Base-by-base conservation (phyloP, 2,329 filamentous ascomycete species). In the Exophiala aquamarina region DNA sequence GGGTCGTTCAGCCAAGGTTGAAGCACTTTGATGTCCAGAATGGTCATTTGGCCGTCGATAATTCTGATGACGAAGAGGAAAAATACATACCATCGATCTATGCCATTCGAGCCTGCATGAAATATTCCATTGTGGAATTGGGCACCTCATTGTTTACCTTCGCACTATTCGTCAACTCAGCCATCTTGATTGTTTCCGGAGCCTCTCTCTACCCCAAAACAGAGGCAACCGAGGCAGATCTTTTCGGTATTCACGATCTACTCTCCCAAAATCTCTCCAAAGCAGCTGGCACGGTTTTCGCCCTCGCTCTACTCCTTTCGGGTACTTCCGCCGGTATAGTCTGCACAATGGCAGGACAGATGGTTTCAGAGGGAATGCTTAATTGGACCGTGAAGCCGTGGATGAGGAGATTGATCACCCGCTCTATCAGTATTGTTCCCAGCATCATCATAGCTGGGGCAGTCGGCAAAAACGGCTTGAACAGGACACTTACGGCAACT, bases 311-410 rank as follows among this genome's bases (percentile, higher is more conserved):
- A 1, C 77, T 95, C 0, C 78, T 94, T 1, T 91, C 86, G 0
- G 89, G 89, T 7, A 78, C 89, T 11, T 88, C 84, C 0, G 89
- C 89, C 0, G 89, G 89, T 4, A 88, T 95, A 28, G 57, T 59
- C 21, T 94, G 89, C 70, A 95, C 90, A 1, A 93, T 95, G 57
- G 81, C 89, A 0, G 89, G 89, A 0, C 89, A 95, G 65, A 93
- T 95, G 83, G 85, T 95, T 18, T 84, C 82, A 53, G 89, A 94
- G 65, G 89, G 89, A 4, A 87, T 89, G 51, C 66, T 95, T 35
- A 81, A 82, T 37, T 90, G 88, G 86, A 81, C 70, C 4, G 67
- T 91, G 23, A 75, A 76, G 51, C 89, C 89, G 0, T 95, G 89
- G 89, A 61, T 91, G 8, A 83, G 89, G 2, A 78, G 89, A 9